Evolutionary conservation across 768 basidiomycete genomes (phyloP), one percentile per base, ranked within the genome.

Genomic region (Phallus indusiatus): DNA sequence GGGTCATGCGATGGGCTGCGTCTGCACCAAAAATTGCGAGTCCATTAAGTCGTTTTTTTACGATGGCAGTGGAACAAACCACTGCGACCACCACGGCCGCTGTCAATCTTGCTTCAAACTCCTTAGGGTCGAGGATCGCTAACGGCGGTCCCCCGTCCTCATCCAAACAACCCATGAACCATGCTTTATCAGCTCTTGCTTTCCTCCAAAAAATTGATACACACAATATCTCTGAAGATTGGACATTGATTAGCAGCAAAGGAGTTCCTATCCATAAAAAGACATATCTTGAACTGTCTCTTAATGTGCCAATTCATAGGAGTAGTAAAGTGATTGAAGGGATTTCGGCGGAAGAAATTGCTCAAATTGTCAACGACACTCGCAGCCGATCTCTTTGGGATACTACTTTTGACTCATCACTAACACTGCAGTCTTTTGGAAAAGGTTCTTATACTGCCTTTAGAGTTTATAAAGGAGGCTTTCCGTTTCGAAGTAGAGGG

Each of bases 311-410:
- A 0, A 83, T 98, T 2, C 86, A 92, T 70, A 86, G 85, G 64
- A 93, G 90, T 0, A 84, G 87, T 67, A 90, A 90, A 71, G 91
- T 97, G 61, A 86, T 98, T 53, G 90, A 97, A 68, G 93, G 94
- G 3, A 81, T 94, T 11, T 89, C 92, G 1, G 94, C 94, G 0
- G 94, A 96, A 67, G 95, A 99, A 69, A 76, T 97, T 36, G 85
- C 83, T 0, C 77, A 85, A 1, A 79, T 89, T 20, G 77, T 96
- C 17, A 78, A 78, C 8, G 85, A 85, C 61, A 78, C 81, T 46
- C 80, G 84, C 53, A 86, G 85, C 59, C 79, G 90, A 61, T 85
- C 82, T 68, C 78, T 79, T 24, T 96, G 94, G 94, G 94, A 96
- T 66, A 87, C 93, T 55, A 77, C 87, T 20, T 86, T 91, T 64